Conservation (phyloP, 352 stramenopile genomes). For the Albugo laibachii region DNA sequence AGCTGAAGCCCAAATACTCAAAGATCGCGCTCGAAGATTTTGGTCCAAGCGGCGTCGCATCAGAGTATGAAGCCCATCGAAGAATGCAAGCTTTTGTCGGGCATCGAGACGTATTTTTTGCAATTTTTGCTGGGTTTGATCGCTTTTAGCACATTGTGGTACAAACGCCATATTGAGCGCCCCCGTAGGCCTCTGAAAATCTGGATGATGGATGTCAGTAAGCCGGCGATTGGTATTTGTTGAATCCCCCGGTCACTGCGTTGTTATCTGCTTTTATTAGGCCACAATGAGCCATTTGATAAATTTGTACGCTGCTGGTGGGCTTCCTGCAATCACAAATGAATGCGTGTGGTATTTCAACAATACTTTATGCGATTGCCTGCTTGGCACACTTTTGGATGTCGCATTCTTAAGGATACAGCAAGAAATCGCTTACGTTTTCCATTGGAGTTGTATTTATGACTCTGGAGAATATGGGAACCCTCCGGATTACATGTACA, state of each 20-base stretch:
- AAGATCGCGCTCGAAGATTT: too few species aligned
- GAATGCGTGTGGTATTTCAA: conserved; percentile 77
- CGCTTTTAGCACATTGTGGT: conserved; percentile 51
- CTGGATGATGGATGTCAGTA: conserved; percentile 66
- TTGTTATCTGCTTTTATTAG: conserved; percentile 5
- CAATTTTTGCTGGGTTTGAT: conserved; percentile 44
- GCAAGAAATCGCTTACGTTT: conserved; percentile 45
- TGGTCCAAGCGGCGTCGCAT: too few species aligned
- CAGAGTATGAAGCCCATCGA: too few species aligned
- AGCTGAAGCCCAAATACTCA: too few species aligned
- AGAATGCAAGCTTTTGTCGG: conserved; percentile 43
- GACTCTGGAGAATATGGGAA: conserved; percentile 61
- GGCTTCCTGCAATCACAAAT: conserved; percentile 56
- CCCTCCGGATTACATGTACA: conserved; percentile 35
- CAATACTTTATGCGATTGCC: conserved; percentile 66
- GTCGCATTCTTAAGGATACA: conserved; percentile 52
- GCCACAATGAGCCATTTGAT: conserved; percentile 43
- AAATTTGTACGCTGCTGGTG: conserved; percentile 44
- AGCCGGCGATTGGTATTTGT: conserved; percentile 40
- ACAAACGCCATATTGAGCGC: conserved; percentile 67
- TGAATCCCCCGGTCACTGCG: background rate
- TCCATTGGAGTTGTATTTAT: conserved; percentile 54
- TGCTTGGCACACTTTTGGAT: conserved; percentile 58
- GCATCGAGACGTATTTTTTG: conserved; percentile 41
- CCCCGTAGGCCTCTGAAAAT: conserved; percentile 45